These are phyloP conservation scores for Colletotrichum viniferum DNA, from an alignment of 2,329 filamentous ascomycete species.

Conservation along the genomic window DNA sequence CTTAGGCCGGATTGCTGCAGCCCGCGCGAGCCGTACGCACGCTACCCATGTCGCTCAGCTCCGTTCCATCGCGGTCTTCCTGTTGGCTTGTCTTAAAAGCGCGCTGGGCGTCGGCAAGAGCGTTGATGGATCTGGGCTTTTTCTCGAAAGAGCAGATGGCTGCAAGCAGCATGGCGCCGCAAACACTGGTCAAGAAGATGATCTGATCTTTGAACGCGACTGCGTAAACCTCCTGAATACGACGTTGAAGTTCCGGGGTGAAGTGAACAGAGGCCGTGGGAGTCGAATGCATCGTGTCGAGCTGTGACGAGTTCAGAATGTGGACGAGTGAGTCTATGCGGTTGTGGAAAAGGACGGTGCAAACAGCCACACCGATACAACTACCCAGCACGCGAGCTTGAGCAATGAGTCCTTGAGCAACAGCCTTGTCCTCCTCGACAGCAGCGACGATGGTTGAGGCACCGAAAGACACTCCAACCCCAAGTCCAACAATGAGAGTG, in stretches of 20 bases:
- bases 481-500: conserved; percentile 61
- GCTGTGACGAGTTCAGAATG: conserved; percentile 38
- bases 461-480: conserved; percentile 62
- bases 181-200: conserved; percentile 49
- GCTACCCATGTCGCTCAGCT: conserved; percentile 16
- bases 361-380: conserved; percentile 61
- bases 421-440: conserved; percentile 58
- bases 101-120: conserved; percentile 3
- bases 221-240: conserved; percentile 47
- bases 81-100: conserved; percentile 4
- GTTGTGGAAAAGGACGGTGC: conserved; percentile 62
- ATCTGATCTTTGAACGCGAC: conserved; percentile 50
- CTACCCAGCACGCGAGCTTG: conserved; percentile 66
- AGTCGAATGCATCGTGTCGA: conserved; percentile 48
- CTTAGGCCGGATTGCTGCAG: neutral
- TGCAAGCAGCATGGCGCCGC: conserved; percentile 45
- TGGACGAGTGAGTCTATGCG: conserved; percentile 43
- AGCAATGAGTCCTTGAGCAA: conserved; percentile 63
- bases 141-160: conserved; percentile 50
- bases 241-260: conserved; percentile 32
- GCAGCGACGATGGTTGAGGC: conserved; percentile 63
- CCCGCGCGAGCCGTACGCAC: neutral
- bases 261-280: conserved; percentile 43
- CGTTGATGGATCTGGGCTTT: conserved; percentile 37
- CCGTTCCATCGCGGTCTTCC: neutral